Conservation (phyloP, 2,329 filamentous ascomycete genomes). For the Sporothrix protearum region DNA sequence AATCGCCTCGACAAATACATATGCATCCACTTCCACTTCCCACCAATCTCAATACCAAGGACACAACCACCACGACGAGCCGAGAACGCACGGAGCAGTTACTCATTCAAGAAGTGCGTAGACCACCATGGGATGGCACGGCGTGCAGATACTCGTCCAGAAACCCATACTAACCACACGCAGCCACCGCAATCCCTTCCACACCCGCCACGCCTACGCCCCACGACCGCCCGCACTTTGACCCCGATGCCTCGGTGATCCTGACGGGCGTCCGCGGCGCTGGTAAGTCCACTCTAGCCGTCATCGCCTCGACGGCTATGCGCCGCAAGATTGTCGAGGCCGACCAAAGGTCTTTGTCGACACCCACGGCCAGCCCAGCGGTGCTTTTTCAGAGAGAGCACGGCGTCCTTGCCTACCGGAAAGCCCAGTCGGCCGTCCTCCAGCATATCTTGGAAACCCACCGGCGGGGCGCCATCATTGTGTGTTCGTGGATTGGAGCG, state of each 20-base stretch:
- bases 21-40: neutral
- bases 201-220: neutral
- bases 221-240: conserved; percentile 39
- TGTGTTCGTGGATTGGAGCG: conserved; percentile 66
- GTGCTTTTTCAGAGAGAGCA: conserved; percentile 60
- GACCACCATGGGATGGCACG: neutral
- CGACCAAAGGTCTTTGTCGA: conserved; percentile 64
- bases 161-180: neutral
- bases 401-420: conserved; percentile 58
- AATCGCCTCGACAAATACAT: neutral
- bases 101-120: neutral
- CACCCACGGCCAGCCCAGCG: conserved; percentile 56
- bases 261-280: conserved; percentile 68
- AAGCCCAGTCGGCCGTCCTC: conserved; percentile 59
- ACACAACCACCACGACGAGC: neutral
- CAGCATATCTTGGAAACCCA: conserved; percentile 57
- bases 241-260: conserved; percentile 62
- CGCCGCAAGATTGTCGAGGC: conserved; percentile 64
- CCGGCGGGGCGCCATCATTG: conserved; percentile 60
- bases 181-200: neutral
- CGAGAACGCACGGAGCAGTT: neutral
- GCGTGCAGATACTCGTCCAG: neutral
- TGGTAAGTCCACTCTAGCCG: conserved; percentile 67
- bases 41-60: neutral
- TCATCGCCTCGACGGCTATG: conserved; percentile 66